Conservation (phyloP, 495 filamentous ascomycete genomes). For the Penicillium macrosclerotiorum region DNA sequence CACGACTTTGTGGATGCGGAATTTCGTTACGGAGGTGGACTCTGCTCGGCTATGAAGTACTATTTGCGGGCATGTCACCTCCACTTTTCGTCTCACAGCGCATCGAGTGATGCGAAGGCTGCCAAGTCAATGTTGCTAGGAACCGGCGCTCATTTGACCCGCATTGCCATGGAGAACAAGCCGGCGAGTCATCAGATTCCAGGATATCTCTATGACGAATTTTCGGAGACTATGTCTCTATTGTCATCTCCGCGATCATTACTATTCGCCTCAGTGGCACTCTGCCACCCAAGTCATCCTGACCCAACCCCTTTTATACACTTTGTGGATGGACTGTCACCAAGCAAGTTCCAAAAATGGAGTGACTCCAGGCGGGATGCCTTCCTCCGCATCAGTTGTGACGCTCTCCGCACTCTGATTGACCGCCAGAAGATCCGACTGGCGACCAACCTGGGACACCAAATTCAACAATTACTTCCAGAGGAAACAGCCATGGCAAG, state of each 20-base stretch:
- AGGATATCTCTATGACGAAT: conserved; percentile 31
- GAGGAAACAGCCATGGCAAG: conserved; percentile 12
- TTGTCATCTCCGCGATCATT: conserved; percentile 24
- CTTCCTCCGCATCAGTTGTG: conserved; percentile 30
- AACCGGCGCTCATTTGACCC: conserved; percentile 25
- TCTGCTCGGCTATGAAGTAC: conserved; percentile 27
- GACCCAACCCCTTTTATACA: conserved; percentile 31
- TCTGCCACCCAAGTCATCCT: conserved; percentile 38
- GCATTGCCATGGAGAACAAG: conserved; percentile 19
- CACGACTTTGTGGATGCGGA: conserved; percentile 34
- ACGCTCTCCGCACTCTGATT: conserved; percentile 35
- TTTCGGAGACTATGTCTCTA: conserved; percentile 19
- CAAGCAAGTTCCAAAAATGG: conserved; percentile 17
- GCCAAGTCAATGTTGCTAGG: conserved; percentile 22
- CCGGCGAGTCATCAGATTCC: conserved; percentile 18
- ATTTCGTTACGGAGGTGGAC: conserved; percentile 31
- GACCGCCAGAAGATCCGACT: conserved; percentile 30
- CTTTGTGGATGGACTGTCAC: conserved; percentile 19
- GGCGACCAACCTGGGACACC: conserved; percentile 28
- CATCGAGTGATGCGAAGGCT: conserved; percentile 4
- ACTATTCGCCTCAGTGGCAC: conserved; percentile 21
- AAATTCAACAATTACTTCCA: conserved; percentile 32
- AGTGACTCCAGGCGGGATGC: conserved; percentile 19
- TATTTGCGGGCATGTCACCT: conserved; percentile 30
- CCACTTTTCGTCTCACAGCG: conserved; percentile 9